Conservation (phyloP, 352 stramenopile genomes). For the Thalassiosira ordinaria region DNA sequence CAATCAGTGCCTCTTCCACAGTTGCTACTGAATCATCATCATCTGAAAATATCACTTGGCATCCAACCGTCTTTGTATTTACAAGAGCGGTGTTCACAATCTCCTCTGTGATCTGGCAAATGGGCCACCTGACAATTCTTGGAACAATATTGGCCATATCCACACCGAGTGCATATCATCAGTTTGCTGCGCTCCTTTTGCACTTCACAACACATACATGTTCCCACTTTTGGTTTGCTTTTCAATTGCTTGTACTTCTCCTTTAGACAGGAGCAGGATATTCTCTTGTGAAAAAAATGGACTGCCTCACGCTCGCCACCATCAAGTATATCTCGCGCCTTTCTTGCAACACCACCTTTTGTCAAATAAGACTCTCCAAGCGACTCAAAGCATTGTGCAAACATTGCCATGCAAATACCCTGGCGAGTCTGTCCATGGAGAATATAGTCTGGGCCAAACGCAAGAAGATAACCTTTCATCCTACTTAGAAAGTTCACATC, state of each 20-base stretch:
- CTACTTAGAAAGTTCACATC: no score
- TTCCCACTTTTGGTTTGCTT: neutral
- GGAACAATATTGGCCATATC: neutral
- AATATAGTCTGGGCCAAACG: no score
- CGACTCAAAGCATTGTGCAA: neutral
- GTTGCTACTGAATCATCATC: no score
- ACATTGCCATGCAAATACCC: no score
- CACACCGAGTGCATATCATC: neutral
- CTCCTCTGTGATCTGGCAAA: no score
- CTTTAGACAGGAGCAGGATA: conserved; percentile 1
- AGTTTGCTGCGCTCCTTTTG: neutral
- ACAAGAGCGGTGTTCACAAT: no score
- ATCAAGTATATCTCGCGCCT: no score
- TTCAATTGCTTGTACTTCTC: neutral
- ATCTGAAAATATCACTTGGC: no score
- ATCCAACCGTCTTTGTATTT: no score
- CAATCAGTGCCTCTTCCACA: no score
- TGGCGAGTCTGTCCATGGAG: no score
- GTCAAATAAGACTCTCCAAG: neutral
- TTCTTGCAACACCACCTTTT: neutral
- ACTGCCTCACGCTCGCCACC: neutral
- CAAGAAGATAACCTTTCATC: no score
- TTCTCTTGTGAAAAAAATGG: neutral
- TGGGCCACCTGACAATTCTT: conserved; percentile 3
- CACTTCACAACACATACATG: neutral